phyloP scores from a whole-genome alignment of 805 yeast genomes.

The Metschnikowia similis region DNA sequence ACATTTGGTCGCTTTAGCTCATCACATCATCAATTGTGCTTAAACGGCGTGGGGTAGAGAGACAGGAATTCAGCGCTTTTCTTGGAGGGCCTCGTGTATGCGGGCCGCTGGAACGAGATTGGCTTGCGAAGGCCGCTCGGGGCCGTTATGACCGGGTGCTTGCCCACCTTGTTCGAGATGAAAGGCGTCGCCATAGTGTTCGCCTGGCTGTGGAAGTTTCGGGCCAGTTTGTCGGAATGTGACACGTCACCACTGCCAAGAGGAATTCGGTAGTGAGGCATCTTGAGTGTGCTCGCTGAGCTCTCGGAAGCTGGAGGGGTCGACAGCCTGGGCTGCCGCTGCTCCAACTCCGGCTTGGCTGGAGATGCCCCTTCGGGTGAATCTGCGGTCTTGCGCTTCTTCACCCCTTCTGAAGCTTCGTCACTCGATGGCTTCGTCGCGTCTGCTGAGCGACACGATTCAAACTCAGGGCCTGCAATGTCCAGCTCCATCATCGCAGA shows the following conservation, averaged over 20 bases:
- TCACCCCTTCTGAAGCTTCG: not conserved
- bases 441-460: not conserved
- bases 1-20: no score
- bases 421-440: not conserved
- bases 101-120: slow-evolving; percentile 16
- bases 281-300: slow-evolving; percentile 7
- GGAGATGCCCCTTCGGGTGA: not conserved
- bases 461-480: not conserved
- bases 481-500: not conserved
- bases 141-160: not conserved
- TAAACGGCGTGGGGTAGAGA: slow-evolving; percentile 15
- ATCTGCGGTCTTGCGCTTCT: not conserved
- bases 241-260: not conserved
- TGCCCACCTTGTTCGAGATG: slow-evolving; percentile 15
- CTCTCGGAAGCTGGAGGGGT: not conserved
- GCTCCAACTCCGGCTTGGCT: not conserved
- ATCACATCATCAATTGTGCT: slow-evolving; percentile 4
- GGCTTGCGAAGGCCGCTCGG: slow-evolving; percentile 12
- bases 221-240: not conserved
- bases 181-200: slow-evolving; percentile 10
- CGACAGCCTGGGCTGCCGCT: not conserved
- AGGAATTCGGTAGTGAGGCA: slow-evolving; percentile 17
- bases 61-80: slow-evolving; percentile 14
- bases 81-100: slow-evolving; percentile 6
- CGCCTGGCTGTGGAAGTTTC: not conserved